phyloP scores from a whole-genome alignment of 2,329 filamentous ascomycete species.

The Fusarium palustre region DNA sequence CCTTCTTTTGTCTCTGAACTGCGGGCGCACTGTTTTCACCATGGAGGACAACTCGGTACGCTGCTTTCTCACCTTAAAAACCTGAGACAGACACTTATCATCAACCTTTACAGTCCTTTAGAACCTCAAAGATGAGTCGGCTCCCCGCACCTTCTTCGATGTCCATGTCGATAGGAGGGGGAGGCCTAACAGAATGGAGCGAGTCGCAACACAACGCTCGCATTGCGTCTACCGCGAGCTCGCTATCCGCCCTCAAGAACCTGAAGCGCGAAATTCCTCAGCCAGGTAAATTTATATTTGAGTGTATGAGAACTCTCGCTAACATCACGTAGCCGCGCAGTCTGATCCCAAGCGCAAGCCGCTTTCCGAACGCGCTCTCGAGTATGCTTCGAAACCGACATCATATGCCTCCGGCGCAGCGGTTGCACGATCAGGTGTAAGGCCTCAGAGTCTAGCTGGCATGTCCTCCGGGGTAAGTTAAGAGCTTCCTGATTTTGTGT shows the following conservation, averaged over 20 bases:
- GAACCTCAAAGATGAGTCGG: conserved; percentile 50
- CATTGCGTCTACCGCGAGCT: conserved; percentile 56
- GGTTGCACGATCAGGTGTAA: conserved; percentile 58
- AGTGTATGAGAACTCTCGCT: conserved; percentile 12
- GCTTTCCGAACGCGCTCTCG: conserved; percentile 65
- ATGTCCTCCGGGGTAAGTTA: conserved; percentile 49
- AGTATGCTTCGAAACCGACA: conserved; percentile 57
- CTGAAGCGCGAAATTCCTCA: conserved; percentile 65
- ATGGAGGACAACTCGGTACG: conserved; percentile 53
- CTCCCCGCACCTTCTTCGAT: conserved; percentile 47
- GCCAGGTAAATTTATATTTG: conserved; percentile 52
- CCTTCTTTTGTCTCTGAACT: conserved; percentile 37
- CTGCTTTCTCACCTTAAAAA: conserved; percentile 3
- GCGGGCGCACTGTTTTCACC: conserved; percentile 40
- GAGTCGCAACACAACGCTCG: conserved; percentile 72
- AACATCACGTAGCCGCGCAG: conserved; percentile 58
- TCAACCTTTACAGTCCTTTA: conserved; percentile 40
- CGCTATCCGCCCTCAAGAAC: conserved; percentile 54
- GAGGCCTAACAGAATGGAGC: conserved; percentile 65
- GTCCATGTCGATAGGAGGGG: conserved; percentile 47
- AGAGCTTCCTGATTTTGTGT: neutral
- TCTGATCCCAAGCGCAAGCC: conserved; percentile 72
- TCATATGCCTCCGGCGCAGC: conserved; percentile 55
- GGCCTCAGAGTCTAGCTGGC: conserved; percentile 56
- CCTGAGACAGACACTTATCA: conserved; percentile 9